A percentile compares a stretch with the other conserved stretches of the same genome.
phyloP scores from a whole-genome alignment of 805 yeast genomes.

The Starmerella lactis-condensi region DNA sequence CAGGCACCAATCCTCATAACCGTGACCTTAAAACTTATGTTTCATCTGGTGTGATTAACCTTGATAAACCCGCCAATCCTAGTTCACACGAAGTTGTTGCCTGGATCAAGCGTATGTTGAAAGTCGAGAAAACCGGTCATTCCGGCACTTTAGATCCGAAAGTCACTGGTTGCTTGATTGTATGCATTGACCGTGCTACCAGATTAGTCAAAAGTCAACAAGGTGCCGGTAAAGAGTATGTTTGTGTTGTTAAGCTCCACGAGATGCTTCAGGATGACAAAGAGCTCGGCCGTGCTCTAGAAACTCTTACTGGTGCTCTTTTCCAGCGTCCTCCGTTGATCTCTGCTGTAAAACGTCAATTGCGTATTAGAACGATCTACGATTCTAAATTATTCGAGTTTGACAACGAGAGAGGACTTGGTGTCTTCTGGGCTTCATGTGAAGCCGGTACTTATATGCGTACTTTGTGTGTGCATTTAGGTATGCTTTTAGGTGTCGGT shows the following conservation, averaged over 20 bases:
- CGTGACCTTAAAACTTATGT: constrained; percentile 82
- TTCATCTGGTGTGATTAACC: constrained; percentile 87
- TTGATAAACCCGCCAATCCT: constrained; percentile 96
- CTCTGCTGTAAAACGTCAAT: constrained; percentile 96
- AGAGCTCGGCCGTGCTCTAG: constrained; percentile 70
- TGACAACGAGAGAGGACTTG: constrained; percentile 88
- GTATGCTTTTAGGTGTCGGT: constrained; percentile 96
- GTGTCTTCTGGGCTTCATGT: constrained; percentile 99
- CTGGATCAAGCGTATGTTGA: constrained; percentile 89
- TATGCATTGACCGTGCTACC: constrained; percentile 95
- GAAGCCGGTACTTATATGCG: constrained; percentile 99
- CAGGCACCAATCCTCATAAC: constrained; percentile 85
- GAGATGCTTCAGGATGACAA: constrained; percentile 81
- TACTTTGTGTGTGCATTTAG: constrained; percentile 95
- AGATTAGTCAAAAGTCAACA: constrained; percentile 96
- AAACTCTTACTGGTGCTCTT: constrained; percentile 92
- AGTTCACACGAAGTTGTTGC: constrained; percentile 99
- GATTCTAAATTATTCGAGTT: constrained; percentile 91
- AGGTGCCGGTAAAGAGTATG: constrained; percentile 99
- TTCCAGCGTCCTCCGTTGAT: constrained; percentile 99
- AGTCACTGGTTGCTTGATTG: constrained; percentile 96
- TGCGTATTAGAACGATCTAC: constrained; percentile 93
- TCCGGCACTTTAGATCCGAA: constrained; percentile 97
- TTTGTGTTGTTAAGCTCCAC: constrained; percentile 89
- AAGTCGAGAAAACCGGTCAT: constrained; percentile 96